Evolutionary conservation across 441 rosid species (phyloP).

Genomic region (Pelargonium cotyledonis): DNA sequence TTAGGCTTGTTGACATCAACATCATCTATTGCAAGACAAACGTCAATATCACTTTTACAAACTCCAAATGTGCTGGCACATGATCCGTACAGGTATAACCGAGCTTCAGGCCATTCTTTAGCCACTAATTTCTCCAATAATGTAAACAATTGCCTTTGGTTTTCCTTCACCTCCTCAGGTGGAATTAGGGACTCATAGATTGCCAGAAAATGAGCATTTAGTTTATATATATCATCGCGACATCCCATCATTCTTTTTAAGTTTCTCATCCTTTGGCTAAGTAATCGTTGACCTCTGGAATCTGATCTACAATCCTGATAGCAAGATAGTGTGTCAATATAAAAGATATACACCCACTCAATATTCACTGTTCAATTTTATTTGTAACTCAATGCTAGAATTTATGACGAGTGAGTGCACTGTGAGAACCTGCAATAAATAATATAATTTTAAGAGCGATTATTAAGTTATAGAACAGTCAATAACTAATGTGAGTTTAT

Average conservation of each 20-base stretch:
- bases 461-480: too few relatives aligned
- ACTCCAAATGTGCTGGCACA: slow-evolving; percentile 92
- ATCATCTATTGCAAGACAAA: slow-evolving; percentile 68
- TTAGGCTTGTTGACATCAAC: slow-evolving; percentile 54
- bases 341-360: background rate
- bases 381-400: too few relatives aligned
- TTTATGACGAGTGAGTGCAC: too few relatives aligned
- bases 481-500: too few relatives aligned
- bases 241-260: slow-evolving; percentile 42
- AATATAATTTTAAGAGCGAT: too few relatives aligned
- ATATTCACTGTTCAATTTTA: too few relatives aligned
- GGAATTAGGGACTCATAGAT: slow-evolving; percentile 70
- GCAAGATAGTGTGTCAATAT: slow-evolving; percentile 14
- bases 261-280: slow-evolving; percentile 64
- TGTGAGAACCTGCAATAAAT: too few relatives aligned
- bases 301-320: slow-evolving; percentile 75
- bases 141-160: slow-evolving; percentile 65
- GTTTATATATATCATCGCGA: slow-evolving; percentile 55
- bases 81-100: slow-evolving; percentile 77
- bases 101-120: slow-evolving; percentile 87
- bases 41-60: slow-evolving; percentile 88
- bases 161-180: slow-evolving; percentile 67
- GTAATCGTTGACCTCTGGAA: slow-evolving; percentile 55
- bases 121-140: slow-evolving; percentile 59
- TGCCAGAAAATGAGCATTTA: slow-evolving; percentile 48